Conservation (phyloP, 2,329 filamentous ascomycete genomes). For the Alternaria panax region DNA sequence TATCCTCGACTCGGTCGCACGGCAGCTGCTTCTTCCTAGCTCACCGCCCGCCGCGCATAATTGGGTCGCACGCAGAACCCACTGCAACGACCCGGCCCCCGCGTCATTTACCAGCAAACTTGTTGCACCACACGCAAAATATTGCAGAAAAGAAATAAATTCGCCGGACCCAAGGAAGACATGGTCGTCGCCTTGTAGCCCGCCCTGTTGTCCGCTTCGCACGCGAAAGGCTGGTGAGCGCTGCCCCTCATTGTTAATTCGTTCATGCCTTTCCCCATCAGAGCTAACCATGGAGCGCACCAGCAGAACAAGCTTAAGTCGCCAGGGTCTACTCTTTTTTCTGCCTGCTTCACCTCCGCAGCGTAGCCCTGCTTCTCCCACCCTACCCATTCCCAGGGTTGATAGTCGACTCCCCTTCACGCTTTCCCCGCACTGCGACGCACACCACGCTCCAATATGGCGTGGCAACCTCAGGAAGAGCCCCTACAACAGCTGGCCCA, state of each 20-base stretch:
- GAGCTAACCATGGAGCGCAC: constrained; percentile 44
- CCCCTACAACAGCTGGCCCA: constrained; percentile 87
- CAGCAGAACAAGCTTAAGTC: constrained; percentile 42
- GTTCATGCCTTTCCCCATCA: constrained; percentile 29
- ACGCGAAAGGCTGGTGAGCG: constrained; percentile 41
- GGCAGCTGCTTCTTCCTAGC: constrained; percentile 27
- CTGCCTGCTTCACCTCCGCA: constrained; percentile 18
- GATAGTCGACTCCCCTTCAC: constrained; percentile 16
- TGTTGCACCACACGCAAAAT: constrained; percentile 31
- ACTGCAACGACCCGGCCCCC: constrained; percentile 36
- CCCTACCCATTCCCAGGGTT: constrained; percentile 6
- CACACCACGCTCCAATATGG: constrained; percentile 63
- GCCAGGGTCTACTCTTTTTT: constrained; percentile 26
- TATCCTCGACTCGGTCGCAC: constrained; percentile 33
- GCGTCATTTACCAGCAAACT: constrained; percentile 46
- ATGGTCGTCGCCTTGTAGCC: constrained; percentile 47
- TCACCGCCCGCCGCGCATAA: constrained; percentile 25
- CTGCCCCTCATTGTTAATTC: constrained; percentile 30
- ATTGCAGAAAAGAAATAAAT: constrained; percentile 23
- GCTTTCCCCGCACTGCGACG: constrained; percentile 22
- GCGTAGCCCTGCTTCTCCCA: constrained; percentile 13
- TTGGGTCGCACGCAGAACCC: constrained; percentile 23
- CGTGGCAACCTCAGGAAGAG: constrained; percentile 90
- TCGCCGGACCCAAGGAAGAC: constrained; percentile 4
- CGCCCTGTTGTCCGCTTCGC: constrained; percentile 25